Conservation (phyloP, 768 basidiomycete genomes). For the Xerocomellus amylosporus region DNA sequence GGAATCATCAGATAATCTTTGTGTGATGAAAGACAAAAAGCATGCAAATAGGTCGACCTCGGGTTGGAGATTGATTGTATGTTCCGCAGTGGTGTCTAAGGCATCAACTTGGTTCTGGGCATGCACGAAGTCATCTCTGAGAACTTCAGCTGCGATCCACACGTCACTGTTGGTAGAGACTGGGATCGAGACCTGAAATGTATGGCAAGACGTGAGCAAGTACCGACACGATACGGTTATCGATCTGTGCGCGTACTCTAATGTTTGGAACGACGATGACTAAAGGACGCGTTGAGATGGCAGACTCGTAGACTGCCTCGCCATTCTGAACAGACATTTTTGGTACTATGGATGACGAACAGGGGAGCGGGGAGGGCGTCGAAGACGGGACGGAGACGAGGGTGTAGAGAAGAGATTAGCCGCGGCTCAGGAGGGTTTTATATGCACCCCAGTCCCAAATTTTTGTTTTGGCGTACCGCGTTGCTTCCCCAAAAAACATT, state of each 20-base stretch:
- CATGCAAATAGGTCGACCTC: slow-evolving; percentile 76
- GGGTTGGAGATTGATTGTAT: slow-evolving; percentile 59
- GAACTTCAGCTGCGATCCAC: slow-evolving; percentile 91
- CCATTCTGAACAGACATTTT: slow-evolving; percentile 36
- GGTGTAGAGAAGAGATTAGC: slow-evolving; percentile 7
- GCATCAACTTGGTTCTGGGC: slow-evolving; percentile 56
- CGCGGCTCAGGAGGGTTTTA: slow-evolving; percentile 14
- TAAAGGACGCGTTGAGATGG: slow-evolving; percentile 37
- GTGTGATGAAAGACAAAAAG: slow-evolving; percentile 76
- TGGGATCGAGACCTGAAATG: slow-evolving; percentile 72
- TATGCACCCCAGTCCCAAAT: slow-evolving; percentile 33
- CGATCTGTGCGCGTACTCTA: slow-evolving; percentile 33
- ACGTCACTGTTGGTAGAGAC: slow-evolving; percentile 77
- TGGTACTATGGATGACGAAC: slow-evolving; percentile 4
- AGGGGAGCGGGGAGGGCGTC: not conserved
- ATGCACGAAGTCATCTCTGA: slow-evolving; percentile 84
- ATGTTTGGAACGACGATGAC: slow-evolving; percentile 31
- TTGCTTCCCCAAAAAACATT: slow-evolving; percentile 28
- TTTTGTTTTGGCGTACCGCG: slow-evolving; percentile 26
- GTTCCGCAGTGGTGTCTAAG: slow-evolving; percentile 49
- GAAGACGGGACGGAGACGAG: not conserved
- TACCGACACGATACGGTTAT: slow-evolving; percentile 1
- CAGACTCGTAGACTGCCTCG: slow-evolving; percentile 28
- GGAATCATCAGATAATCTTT: slow-evolving; percentile 55
- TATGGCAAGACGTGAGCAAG: slow-evolving; percentile 1